These are phyloP conservation scores for Fusarium sp. DNA, from an alignment of 2,329 filamentous ascomycete genomes.

Conservation along the genomic window DNA sequence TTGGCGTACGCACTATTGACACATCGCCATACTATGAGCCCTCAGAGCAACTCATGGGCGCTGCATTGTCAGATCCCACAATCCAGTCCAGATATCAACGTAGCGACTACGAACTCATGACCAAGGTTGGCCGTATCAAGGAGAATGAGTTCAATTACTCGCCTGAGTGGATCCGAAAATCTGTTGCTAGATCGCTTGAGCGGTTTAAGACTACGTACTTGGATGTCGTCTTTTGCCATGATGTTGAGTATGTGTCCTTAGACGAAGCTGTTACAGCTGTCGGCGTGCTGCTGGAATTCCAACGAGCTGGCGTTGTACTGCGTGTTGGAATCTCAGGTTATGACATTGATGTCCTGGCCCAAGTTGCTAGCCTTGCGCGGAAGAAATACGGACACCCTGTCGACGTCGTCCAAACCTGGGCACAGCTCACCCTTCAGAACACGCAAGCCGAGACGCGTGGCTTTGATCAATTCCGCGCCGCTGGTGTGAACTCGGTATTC, in stretches of 20 bases:
- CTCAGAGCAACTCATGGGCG: slow-evolving; percentile 5
- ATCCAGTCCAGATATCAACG: neutral
- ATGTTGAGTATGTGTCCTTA: neutral
- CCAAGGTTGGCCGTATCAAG: slow-evolving; percentile 4
- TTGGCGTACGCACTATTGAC: neutral
- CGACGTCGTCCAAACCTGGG: slow-evolving; percentile 4
- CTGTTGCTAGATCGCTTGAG: neutral
- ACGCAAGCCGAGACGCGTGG: neutral
- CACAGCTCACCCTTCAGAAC: slow-evolving; percentile 6
- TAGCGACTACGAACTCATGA: neutral
- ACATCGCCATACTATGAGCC: slow-evolving; percentile 10
- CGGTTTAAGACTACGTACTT: neutral
- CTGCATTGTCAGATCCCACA: neutral
- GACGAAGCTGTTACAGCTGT: slow-evolving; percentile 1
- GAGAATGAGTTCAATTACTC: slow-evolving; percentile 10
- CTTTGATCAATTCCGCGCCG: neutral
- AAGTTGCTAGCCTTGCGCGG: neutral
- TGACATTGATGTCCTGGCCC: neutral
- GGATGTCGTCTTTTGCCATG: slow-evolving; percentile 4
- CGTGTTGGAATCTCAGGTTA: slow-evolving; percentile 4
- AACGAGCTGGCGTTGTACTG: neutral
- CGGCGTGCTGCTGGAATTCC: neutral
- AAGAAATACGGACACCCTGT: neutral
- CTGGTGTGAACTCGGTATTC: neutral
- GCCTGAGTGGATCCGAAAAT: neutral